Evolutionary conservation across 345 rosid genomes (phyloP), one percentile per base, ranked within the genome.

Genomic region (Eutrema japonicum): DNA sequence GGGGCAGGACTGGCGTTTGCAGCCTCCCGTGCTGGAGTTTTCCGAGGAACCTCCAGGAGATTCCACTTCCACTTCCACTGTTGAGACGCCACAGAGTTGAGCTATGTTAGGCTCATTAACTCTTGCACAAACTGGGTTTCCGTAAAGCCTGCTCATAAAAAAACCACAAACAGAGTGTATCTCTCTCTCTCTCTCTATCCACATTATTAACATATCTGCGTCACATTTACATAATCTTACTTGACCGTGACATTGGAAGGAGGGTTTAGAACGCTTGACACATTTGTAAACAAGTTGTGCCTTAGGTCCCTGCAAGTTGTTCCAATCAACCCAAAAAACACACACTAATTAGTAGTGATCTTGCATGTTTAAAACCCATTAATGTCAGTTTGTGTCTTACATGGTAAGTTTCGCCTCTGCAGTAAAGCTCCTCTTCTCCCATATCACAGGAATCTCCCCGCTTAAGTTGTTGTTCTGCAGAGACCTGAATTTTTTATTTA

Each of bases 121-220:
- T 36, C 69, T 74, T 70, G 68, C 30, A 62, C 92, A 89, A 26
- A 87, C 66, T 16, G 89, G 89, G 67, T 89, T 89, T 5, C 83
- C 92, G 27, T 70, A 63, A 62, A 89, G 92, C 88, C 96, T 89
- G 56, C 51, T 30, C 37, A 80, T 54, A 51, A 71, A 78, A 22
- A 58, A 12, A 52, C 51, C 42, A 32, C 26, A 64, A 72, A 26
- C 69, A 72, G 63, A 52, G 45, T 22, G 26, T 45, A 7, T 61
- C 26, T 22, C 26, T 22, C 26, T 33, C 46, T 42, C 57, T 52
- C 33, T 51, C 8, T 35, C 26, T 13, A 35, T 22, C 26, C 3
- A 45, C 3, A 54, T 43, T 13, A 18, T 16, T 27, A 10, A 54
- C 12, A 4, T 1, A 32, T 38, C 8, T 32, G 35, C 35, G 35